A percentile compares a stretch with the other conserved stretches of the same genome.
Evolutionary conservation across 805 yeast genomes (phyloP).

Genomic region (Saccharomycopsis vini): DNA sequence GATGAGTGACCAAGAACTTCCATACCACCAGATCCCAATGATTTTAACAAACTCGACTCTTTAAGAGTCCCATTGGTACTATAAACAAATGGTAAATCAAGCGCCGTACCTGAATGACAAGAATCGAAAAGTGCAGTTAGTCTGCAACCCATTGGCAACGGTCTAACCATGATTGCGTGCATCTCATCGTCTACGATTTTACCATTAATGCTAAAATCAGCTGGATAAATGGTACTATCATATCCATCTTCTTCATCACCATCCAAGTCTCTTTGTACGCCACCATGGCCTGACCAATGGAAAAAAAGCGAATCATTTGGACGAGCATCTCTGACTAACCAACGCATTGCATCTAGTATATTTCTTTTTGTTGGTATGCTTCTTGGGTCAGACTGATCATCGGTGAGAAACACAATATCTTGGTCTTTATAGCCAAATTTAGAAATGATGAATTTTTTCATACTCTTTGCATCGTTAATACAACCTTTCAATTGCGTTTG

Average conservation of each 20-base stretch:
- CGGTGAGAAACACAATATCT: slow-evolving; percentile 53
- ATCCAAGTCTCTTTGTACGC: slow-evolving; percentile 55
- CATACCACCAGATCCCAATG: slow-evolving; percentile 60
- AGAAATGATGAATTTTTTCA: slow-evolving; percentile 31
- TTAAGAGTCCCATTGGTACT: slow-evolving; percentile 78
- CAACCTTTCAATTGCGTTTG: slow-evolving; percentile 61
- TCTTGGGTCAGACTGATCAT: slow-evolving; percentile 40
- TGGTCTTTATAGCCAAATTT: slow-evolving; percentile 41
- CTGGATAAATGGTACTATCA: slow-evolving; percentile 67
- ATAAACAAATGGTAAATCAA: slow-evolving; percentile 73
- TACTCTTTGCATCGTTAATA: slow-evolving; percentile 63
- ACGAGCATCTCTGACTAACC: slow-evolving; percentile 66
- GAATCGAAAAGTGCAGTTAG: slow-evolving; percentile 77
- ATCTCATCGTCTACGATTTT: slow-evolving; percentile 65
- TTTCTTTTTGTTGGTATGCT: slow-evolving; percentile 59
- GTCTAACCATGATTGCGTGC: slow-evolving; percentile 61
- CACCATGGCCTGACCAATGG: slow-evolving; percentile 87
- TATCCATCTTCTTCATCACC: slow-evolving; percentile 72
- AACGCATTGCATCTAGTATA: slow-evolving; percentile 69
- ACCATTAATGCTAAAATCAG: slow-evolving; percentile 61
- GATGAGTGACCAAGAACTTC: slow-evolving; percentile 52
- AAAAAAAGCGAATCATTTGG: slow-evolving; percentile 74
- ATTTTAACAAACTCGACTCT: slow-evolving; percentile 71
- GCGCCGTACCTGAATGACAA: slow-evolving; percentile 78
- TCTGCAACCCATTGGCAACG: slow-evolving; percentile 65